Evolutionary conservation across 2,329 filamentous ascomycete species (phyloP), one percentile per base, ranked within the genome.

Genomic region (Sclerotinia glacialis): DNA sequence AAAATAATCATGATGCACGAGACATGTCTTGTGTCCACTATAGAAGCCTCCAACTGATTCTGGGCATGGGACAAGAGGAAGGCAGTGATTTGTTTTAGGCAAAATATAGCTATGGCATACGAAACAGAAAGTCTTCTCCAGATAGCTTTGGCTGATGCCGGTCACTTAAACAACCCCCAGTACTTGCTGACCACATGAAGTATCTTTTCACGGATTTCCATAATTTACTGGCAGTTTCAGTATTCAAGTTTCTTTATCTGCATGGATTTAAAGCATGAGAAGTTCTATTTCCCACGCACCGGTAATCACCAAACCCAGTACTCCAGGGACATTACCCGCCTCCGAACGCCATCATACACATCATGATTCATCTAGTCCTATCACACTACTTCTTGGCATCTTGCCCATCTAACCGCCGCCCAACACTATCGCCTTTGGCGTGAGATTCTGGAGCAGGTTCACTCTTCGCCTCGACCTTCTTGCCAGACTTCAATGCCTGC

Each of bases 401-500:
- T 31, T 66, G 55, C 31, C 71, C 72, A 69, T 73, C 72, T 64
- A 73, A 60, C 54, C 71, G 65, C 44, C 71, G 61, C 34, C 71
- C 71, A n/a, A 69, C 58, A 67, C 52, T 64, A 16, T 64, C 49
- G 7, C 61, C 50, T 50, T 66, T 55, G 14, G 34, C 50, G 8
- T 64, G 37, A 14, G 65, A 34, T 21, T 66, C 58, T 42, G 68
- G 62, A 21, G 71, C 71, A 9, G 68, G 64, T 64, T 74, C 73
- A 63, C 68, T 71, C 64, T 71, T 72, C 37, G 60, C 62, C 49
- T 72, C 68, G 14, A 56, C 67, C 77, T 89, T 89, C 83, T 93
- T 96, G 1, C 83, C 84, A 21, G 86, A 83, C 52, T 86, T 83
- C 47, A 97, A 79, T 6, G 90, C 95, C 78, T 97, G 91, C 0